These are phyloP conservation scores for Podila epigama DNA, from an alignment of 192 early-diverging fungal species.

Conservation along the genomic window DNA sequence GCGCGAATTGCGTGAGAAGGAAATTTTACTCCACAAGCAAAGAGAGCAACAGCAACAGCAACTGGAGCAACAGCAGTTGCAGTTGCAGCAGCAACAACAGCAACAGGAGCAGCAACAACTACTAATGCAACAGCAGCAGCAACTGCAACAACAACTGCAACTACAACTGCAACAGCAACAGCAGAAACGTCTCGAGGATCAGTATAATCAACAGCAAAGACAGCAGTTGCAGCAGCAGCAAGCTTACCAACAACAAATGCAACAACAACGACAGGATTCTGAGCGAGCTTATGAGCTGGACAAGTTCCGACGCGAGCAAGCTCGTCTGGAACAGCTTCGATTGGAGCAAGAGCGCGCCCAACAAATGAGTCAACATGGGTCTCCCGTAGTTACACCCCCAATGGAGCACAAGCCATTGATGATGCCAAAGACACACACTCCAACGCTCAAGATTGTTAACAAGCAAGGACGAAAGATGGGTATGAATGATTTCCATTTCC, in stretches of 20 bases:
- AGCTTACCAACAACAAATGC: conserved; percentile 49
- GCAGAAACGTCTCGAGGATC: no score
- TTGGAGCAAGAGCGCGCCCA: conserved; percentile 39
- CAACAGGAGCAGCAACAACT: conserved; percentile 33
- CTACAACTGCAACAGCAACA: conserved; percentile 50
- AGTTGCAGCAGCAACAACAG: conserved; percentile 34
- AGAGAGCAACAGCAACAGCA: neutral
- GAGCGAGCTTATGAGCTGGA: conserved; percentile 20
- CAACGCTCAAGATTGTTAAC: conserved; percentile 41
- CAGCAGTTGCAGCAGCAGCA: conserved; percentile 47
- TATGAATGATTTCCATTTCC: conserved; percentile 91
- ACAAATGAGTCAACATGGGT: conserved; percentile 10
- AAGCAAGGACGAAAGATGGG: conserved; percentile 66
- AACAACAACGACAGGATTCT: conserved; percentile 34
- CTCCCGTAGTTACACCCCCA: conserved; percentile 21
- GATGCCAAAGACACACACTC: conserved; percentile 37
- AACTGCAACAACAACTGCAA: conserved; percentile 47
- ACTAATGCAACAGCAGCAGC: conserved; percentile 35
- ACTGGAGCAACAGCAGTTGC: conserved; percentile 9
- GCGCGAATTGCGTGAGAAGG: conserved; percentile 25
- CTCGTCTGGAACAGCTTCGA: conserved; percentile 38
- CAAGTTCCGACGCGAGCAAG: conserved; percentile 22
- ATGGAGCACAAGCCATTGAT: conserved; percentile 23
- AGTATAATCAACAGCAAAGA: conserved; percentile 43
- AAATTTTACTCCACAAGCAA: conserved; percentile 10